Evolutionary conservation across 805 yeast species (phyloP).

Genomic region (Barnettozyma populi): DNA sequence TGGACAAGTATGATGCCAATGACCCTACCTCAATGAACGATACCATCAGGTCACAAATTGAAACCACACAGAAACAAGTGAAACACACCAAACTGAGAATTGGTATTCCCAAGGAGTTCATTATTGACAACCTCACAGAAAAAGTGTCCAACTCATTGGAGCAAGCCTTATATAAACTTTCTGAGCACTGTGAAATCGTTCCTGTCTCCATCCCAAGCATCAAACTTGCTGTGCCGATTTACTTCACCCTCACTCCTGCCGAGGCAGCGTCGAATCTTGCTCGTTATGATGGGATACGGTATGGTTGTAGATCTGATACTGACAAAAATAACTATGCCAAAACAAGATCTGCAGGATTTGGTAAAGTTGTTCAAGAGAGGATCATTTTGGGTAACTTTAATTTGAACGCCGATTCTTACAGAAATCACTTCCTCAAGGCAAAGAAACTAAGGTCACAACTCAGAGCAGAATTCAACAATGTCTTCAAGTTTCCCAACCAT

Average conservation of each 20-base stretch:
- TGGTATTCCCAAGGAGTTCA: constrained; percentile 72
- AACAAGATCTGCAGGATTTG: constrained; percentile 66
- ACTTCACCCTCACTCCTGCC: constrained; percentile 84
- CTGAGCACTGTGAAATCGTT: constrained; percentile 39
- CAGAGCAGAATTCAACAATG: constrained; percentile 56
- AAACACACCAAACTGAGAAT: constrained; percentile 35
- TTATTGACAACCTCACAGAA: constrained; percentile 47
- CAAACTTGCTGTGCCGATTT: constrained; percentile 64
- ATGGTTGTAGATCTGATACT: constrained; percentile 50
- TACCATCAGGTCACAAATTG: constrained; percentile 26
- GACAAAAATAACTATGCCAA: constrained; percentile 41
- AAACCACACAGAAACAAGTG: background rate
- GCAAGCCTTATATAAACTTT: constrained; percentile 38
- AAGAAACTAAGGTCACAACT: constrained; percentile 56
- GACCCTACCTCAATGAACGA: constrained; percentile 71
- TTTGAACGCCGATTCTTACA: constrained; percentile 62
- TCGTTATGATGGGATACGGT: constrained; percentile 85
- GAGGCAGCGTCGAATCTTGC: constrained; percentile 93
- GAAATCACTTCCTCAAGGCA: constrained; percentile 75
- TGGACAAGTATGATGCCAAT: constrained; percentile 59
- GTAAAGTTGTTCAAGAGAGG: constrained; percentile 78
- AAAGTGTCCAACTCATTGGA: constrained; percentile 45
- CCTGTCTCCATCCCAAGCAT: constrained; percentile 70
- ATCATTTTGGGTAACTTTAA: constrained; percentile 83
- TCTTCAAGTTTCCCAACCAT: constrained; percentile 51